phyloP scores from a whole-genome alignment of 2,329 filamentous ascomycete species.

The Bipolaris gigantea region DNA sequence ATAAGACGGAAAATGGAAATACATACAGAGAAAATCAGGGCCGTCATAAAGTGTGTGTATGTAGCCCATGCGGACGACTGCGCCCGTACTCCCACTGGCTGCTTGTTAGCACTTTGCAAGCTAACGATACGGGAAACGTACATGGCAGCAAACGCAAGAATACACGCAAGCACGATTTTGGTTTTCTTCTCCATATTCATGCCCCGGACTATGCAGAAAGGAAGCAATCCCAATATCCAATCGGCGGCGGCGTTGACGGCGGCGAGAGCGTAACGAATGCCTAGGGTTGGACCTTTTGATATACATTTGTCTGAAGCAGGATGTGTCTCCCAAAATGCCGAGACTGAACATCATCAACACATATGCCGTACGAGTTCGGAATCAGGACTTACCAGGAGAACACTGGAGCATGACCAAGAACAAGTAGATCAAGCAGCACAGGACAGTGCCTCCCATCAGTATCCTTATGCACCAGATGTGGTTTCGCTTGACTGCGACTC shows the following conservation, averaged over 20 bases:
- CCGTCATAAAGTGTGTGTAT: constrained; percentile 43
- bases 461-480: constrained; percentile 53
- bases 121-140: constrained; percentile 5
- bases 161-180: constrained; percentile 56
- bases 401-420: constrained; percentile 59
- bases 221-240: constrained; percentile 39
- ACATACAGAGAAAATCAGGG: constrained; percentile 46
- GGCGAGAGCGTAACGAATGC: constrained; percentile 50
- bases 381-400: constrained; percentile 40
- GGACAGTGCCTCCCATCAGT: constrained; percentile 51
- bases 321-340: constrained; percentile 54
- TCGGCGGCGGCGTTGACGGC: constrained; percentile 37
- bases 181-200: constrained; percentile 58
- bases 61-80: constrained; percentile 52
- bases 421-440: constrained; percentile 54
- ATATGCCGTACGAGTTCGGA: neutral
- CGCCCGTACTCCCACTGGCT: constrained; percentile 55
- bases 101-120: neutral
- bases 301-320: constrained; percentile 48
- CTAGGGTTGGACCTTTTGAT: constrained; percentile 52
- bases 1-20: constrained; percentile 20
- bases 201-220: constrained; percentile 57
- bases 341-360: constrained; percentile 31
- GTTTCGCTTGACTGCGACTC: constrained; percentile 51
- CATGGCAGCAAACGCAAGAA: constrained; percentile 54